A percentile compares a stretch with the other conserved stretches of the same genome.
These are phyloP conservation scores for Juglanconis oblonga DNA, from an alignment of 2,329 filamentous ascomycete species.

Conservation along the genomic window DNA sequence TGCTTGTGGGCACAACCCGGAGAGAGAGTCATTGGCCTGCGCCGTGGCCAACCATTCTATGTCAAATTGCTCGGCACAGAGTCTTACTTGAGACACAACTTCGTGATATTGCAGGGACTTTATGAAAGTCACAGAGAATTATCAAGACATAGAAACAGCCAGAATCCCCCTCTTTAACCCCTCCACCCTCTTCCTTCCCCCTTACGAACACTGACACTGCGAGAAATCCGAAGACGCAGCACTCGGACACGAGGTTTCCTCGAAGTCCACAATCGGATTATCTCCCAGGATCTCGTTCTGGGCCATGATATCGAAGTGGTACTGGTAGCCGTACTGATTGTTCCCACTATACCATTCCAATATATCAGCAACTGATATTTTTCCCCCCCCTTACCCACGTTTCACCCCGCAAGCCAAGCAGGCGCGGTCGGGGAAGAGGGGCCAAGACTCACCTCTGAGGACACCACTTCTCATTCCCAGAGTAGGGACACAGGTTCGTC, in stretches of 20 bases:
- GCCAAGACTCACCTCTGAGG: constrained; percentile 21
- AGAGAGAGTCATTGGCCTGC: too few relatives aligned
- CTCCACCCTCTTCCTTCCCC: background rate
- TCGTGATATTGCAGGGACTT: too few relatives aligned
- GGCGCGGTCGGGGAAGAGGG: too few relatives aligned
- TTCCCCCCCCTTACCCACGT: too few relatives aligned
- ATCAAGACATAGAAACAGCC: too few relatives aligned
- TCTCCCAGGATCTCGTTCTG: constrained; percentile 4
- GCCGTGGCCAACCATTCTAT: too few relatives aligned
- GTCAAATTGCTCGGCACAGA: too few relatives aligned
- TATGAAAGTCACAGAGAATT: too few relatives aligned
- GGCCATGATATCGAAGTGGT: constrained; percentile 16
- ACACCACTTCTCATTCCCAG: constrained; percentile 34
- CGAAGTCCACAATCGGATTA: constrained; percentile 10
- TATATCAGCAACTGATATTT: background rate
- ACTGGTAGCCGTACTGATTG: constrained; percentile 4
- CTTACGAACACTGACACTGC: constrained; percentile 10
- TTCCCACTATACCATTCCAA: background rate
- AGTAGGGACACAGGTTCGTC: constrained; percentile 34
- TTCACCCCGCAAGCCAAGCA: too few relatives aligned
- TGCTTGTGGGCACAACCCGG: too few relatives aligned
- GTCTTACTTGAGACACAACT: too few relatives aligned
- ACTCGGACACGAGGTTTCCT: constrained; percentile 2
- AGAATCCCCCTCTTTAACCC: too few relatives aligned
- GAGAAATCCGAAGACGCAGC: background rate